phyloP scores from a whole-genome alignment of 2,329 filamentous ascomycete species.

The Penicillium fuscoglaucum region DNA sequence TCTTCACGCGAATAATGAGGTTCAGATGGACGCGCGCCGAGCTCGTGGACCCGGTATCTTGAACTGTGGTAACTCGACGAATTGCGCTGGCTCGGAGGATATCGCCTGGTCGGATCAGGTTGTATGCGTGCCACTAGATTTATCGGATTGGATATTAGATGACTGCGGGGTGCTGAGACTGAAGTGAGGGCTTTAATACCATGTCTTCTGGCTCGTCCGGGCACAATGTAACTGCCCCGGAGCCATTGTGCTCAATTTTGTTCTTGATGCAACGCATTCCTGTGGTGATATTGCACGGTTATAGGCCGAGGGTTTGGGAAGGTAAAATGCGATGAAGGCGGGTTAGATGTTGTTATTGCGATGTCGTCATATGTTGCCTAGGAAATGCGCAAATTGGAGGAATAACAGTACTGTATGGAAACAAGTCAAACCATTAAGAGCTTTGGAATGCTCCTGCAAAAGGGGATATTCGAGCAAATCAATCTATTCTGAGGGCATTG shows the following conservation, averaged over 20 bases:
- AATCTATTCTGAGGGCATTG: neutral
- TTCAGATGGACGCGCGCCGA: conserved; percentile 65
- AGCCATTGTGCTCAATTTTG: conserved; percentile 65
- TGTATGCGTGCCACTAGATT: conserved; percentile 70
- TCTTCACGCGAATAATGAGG: conserved; percentile 65
- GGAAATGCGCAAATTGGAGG: neutral
- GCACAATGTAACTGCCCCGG: conserved; percentile 64
- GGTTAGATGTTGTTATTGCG: conserved; percentile 1
- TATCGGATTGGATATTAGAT: conserved; percentile 7
- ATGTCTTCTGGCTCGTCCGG: conserved; percentile 76
- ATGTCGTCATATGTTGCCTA: neutral
- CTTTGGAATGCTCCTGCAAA: neutral
- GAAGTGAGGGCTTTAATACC: conserved; percentile 45
- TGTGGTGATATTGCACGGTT: neutral
- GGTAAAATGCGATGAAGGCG: neutral
- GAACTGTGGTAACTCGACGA: conserved; percentile 63
- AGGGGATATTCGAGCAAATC: neutral
- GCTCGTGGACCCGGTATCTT: conserved; percentile 59
- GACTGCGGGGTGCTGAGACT: neutral
- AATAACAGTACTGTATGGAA: neutral
- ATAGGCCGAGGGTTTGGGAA: neutral
- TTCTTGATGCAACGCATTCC: conserved; percentile 68
- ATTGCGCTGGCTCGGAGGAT: conserved; percentile 65
- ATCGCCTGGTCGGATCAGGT: conserved; percentile 67
- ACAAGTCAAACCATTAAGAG: too few species aligned